A percentile compares a stretch with the other conserved stretches of the same genome.
phyloP scores from a whole-genome alignment of 768 basidiomycete genomes.

The Hebeloma cylindrosporum region DNA sequence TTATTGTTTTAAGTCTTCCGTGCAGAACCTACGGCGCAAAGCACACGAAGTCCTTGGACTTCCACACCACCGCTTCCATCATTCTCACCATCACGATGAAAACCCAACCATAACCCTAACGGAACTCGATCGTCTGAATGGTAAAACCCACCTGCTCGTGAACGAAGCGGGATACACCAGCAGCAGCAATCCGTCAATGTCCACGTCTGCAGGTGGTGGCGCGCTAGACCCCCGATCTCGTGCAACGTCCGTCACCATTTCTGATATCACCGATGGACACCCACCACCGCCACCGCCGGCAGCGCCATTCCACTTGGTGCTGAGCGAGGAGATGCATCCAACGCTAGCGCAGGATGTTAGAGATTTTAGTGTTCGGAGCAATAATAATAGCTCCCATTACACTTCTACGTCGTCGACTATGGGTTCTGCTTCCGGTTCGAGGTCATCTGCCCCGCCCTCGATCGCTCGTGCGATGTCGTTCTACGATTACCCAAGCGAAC shows the following conservation, averaged over 20 bases:
- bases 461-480: slow-evolving; percentile 13
- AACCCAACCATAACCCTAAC: slow-evolving; percentile 23
- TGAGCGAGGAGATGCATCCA: slow-evolving; percentile 40
- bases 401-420: no score
- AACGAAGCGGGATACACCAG: neutral
- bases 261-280: slow-evolving; percentile 20
- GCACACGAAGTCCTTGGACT: slow-evolving; percentile 41
- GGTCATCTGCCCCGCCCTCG: no score
- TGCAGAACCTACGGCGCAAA: slow-evolving; percentile 42
- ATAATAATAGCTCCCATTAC: no score
- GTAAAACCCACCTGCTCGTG: slow-evolving; percentile 41
- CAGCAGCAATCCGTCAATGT: neutral
- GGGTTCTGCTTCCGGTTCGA: no score
- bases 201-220: slow-evolving; percentile 6
- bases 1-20: slow-evolving; percentile 15
- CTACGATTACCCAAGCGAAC: slow-evolving; percentile 17
- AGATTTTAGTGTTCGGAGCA: slow-evolving; percentile 28
- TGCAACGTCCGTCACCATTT: slow-evolving; percentile 23
- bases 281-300: neutral
- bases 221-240: slow-evolving; percentile 15
- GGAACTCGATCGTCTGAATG: slow-evolving; percentile 57
- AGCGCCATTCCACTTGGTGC: slow-evolving; percentile 2
- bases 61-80: slow-evolving; percentile 19
- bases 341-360: slow-evolving; percentile 56
- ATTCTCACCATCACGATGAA: slow-evolving; percentile 16